Evolutionary conservation across 169 alveolate genomes (phyloP), one percentile per base, ranked within the genome.

Genomic region (Cryptosporidium parvum): DNA sequence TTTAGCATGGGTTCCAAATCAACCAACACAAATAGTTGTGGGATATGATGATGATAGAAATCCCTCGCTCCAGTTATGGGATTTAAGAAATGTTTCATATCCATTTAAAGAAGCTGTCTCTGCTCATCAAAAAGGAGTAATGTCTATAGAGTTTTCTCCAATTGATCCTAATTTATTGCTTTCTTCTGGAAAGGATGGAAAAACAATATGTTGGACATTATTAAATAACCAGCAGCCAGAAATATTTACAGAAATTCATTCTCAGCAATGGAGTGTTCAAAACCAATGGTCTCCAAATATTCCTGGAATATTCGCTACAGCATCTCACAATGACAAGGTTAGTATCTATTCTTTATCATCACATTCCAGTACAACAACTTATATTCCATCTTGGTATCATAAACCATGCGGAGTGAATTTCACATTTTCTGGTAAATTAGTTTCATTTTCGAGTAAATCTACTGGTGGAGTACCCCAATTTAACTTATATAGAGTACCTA

Each of bases 1-100:
- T 33, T 65, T 95, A 48, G 94, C 91, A 10, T 95, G 97, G 97
- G 91, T 94, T 70, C 94, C 96, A 4, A 94, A 94, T 69, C 97
- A 94, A 21, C 94, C 95, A 75, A 94, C 97, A 0, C 97, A 95
- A 68, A 91, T 95, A 42, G 72, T 94, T 21, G 95, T 94, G 31
- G 94, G 96, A 0, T 95, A 94, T 53, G 96, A 93, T 31, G 97
- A 95, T 72, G 96, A 95, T 69, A 94, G 93, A 69, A 92, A 93
- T 58, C 97, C 97, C 0, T 91, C 96, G 18, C 85, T 95, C 70
- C 97, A 95, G 84, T 71, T 95, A 23, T 95, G 97, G 97, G 97
- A 95, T 71, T 85, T 95, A 56, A 85, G 97, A n/a, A 95, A 95
- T 84, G 91, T 93, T 31, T 85, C 94, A 23, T 94, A 86, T 39